Base-by-base conservation (phyloP, 495 filamentous ascomycete genomes). In the Hypoxylon perforatum region DNA sequence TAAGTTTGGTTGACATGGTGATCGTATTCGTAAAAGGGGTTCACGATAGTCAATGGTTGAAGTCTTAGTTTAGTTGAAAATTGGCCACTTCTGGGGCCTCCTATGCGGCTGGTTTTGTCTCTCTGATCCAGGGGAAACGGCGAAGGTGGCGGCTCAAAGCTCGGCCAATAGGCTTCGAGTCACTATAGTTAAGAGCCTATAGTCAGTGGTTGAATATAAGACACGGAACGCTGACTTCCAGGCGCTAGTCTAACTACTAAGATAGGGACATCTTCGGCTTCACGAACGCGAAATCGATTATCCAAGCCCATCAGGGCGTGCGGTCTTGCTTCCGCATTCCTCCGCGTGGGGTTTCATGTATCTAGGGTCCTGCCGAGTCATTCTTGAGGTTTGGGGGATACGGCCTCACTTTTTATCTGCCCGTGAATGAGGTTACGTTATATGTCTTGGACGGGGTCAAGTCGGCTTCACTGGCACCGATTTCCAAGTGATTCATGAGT, bases 181-280 rank as follows among this genome's bases (percentile, higher is more conserved):
- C 14, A 41, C 3, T 15, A 41, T 41, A n/a, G 14, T 8, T 15
- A 7, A 41, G 11, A 41, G 2, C 14, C 12, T 41, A 2, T 15
- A 60, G 41, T 53, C 19, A 41, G 19, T 15, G 17, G 28, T 25
- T 46, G 23, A 23, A 25, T 56, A 30, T 56, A 30, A 66, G 50
- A 66, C 57, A 67, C 51, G 63, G 50, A 23, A 47, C 15, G 38
- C 45, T 46, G 4, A 18, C 7, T 45, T 61, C 42, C 17, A 44
- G 15, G 1, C 21, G 22, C 15, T 30, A 17, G 36, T 36, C 45
- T 53, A 46, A 44, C 63, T 51, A 56, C 63, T 42, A 18, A 36
- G 44, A 42, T 50, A 51, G 22, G 45, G 36, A 23, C 3, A 22
- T 49, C 11, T 10, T 28, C 23, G 15, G 41, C n/a, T 18, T 50